These are phyloP conservation scores for Aspergillus luchuensis DNA, from an alignment of 2,329 filamentous ascomycete species.

Conservation along the genomic window DNA sequence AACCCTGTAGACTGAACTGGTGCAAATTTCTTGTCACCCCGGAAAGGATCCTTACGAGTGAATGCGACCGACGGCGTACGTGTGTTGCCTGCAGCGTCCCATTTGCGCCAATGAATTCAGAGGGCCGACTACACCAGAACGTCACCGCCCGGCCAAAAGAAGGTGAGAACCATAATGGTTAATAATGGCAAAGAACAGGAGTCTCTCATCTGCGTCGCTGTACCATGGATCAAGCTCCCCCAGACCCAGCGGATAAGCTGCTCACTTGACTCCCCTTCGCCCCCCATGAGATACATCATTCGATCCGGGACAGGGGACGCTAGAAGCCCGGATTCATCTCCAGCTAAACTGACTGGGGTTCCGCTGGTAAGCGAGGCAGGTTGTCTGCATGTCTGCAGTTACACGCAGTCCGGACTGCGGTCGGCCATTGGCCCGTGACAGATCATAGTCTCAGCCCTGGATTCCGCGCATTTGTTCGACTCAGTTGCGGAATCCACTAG, in stretches of 20 bases:
- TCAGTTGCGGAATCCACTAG: not conserved
- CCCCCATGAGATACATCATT: slow-evolving; percentile 4
- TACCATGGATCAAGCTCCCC: slow-evolving; percentile 21
- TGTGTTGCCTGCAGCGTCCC: not conserved
- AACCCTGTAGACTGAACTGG: not conserved
- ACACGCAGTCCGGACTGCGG: slow-evolving; percentile 4
- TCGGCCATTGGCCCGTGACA: slow-evolving; percentile 5
- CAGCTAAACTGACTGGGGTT: not conserved
- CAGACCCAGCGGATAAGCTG: slow-evolving; percentile 11
- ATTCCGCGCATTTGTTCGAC: not conserved
- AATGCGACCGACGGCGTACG: slow-evolving; percentile 2
- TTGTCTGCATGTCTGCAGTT: slow-evolving; percentile 7
- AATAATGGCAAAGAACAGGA: not conserved
- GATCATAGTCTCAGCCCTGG: slow-evolving; percentile 3
- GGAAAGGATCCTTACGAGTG: not conserved
- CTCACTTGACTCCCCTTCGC: slow-evolving; percentile 16
- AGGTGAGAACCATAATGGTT: not conserved
- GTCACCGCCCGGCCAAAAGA: slow-evolving; percentile 9
- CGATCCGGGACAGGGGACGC: slow-evolving; percentile 3
- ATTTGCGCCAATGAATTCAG: slow-evolving; percentile 2
- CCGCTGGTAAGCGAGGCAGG: slow-evolving; percentile 9
- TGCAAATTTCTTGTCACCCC: not conserved
- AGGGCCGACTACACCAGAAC: slow-evolving; percentile 2
- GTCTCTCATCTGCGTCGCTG: slow-evolving; percentile 13
- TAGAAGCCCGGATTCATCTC: not conserved